Evolutionary conservation across 345 rosid genomes (phyloP).

Genomic region (Anacardium occidentale): DNA sequence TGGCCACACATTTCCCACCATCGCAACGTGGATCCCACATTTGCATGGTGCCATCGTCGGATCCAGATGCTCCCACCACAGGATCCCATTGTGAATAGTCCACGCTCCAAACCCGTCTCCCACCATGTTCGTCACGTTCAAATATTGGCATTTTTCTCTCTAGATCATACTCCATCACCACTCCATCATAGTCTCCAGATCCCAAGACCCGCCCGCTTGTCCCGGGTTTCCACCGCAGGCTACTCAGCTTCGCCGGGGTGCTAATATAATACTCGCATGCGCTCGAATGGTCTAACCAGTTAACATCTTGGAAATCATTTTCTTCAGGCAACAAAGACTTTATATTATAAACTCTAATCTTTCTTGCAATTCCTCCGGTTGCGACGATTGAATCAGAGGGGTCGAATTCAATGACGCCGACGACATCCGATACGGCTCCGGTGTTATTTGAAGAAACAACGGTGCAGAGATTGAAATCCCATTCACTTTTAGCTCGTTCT

Average conservation of each 20-base stretch:
- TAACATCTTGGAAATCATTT: background rate
- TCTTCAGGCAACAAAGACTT: constrained; percentile 32
- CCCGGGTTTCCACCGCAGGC: constrained; percentile 72
- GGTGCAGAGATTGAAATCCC: constrained; percentile 61
- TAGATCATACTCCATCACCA: constrained; percentile 76
- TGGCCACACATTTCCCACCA: constrained; percentile 42
- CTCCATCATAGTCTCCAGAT: constrained; percentile 92
- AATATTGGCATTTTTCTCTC: constrained; percentile 57
- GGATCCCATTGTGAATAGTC: constrained; percentile 60
- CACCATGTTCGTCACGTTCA: constrained; percentile 95
- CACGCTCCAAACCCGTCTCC: constrained; percentile 85
- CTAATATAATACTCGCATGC: constrained; percentile 59
- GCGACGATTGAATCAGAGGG: constrained; percentile 51
- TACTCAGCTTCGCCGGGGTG: constrained; percentile 90
- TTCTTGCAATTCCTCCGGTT: constrained; percentile 86
- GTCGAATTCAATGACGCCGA: constrained; percentile 80
- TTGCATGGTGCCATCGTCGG: constrained; percentile 88
- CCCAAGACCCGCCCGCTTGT: constrained; percentile 56
- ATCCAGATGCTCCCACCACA: constrained; percentile 72
- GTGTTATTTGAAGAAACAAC: constrained; percentile 40
- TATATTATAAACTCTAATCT: constrained; percentile 62
- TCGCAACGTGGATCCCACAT: constrained; percentile 78
- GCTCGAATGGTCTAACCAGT: constrained; percentile 44
- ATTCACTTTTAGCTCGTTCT: constrained; percentile 46
- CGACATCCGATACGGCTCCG: constrained; percentile 53